Percentiles rank a stretch among this genome's conserved stretches.
These are phyloP conservation scores for Suillus lakei DNA, from an alignment of 768 basidiomycete genomes.

Conservation along the genomic window DNA sequence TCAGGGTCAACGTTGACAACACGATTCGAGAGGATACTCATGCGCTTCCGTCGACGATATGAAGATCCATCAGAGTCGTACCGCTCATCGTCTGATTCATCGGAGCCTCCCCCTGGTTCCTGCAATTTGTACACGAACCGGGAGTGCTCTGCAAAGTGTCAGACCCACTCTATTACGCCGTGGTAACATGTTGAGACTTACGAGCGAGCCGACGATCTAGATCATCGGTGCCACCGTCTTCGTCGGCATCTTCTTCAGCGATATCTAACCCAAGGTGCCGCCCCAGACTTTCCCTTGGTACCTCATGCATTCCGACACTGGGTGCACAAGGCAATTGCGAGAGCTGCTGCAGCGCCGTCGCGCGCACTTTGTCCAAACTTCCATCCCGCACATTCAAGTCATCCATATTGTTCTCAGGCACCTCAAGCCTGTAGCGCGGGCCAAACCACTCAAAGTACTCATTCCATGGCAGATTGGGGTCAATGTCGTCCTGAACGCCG, in stretches of 20 bases:
- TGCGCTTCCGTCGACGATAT: conserved; percentile 53
- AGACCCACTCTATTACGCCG: neutral
- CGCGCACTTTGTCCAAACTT: conserved; percentile 82
- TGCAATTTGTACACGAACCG: conserved; percentile 67
- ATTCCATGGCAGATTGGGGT: conserved; percentile 82
- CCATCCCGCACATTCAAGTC: conserved; percentile 85
- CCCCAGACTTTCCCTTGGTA: conserved; percentile 72
- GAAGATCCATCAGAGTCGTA: conserved; percentile 57
- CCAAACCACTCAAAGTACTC: conserved; percentile 98
- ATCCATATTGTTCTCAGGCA: conserved; percentile 92
- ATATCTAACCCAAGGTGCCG: conserved; percentile 62
- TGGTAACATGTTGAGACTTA: conserved; percentile 41
- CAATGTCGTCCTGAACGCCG: conserved; percentile 80
- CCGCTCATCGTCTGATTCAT: conserved; percentile 53
- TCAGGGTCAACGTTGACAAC: conserved; percentile 55
- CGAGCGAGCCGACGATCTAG: conserved; percentile 75
- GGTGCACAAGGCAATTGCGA: conserved; percentile 73
- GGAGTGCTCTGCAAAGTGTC: conserved; percentile 55
- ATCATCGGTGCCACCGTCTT: conserved; percentile 53
- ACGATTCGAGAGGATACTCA: conserved; percentile 70
- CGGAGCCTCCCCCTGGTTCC: conserved; percentile 49
- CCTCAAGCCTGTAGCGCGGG: conserved; percentile 91
- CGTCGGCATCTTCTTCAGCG: conserved; percentile 48
- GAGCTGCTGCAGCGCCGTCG: conserved; percentile 57
- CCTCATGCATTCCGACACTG: conserved; percentile 84